Base-by-base conservation (phyloP, 2,329 filamentous ascomycete genomes). In the Colletotrichum caudatum region DNA sequence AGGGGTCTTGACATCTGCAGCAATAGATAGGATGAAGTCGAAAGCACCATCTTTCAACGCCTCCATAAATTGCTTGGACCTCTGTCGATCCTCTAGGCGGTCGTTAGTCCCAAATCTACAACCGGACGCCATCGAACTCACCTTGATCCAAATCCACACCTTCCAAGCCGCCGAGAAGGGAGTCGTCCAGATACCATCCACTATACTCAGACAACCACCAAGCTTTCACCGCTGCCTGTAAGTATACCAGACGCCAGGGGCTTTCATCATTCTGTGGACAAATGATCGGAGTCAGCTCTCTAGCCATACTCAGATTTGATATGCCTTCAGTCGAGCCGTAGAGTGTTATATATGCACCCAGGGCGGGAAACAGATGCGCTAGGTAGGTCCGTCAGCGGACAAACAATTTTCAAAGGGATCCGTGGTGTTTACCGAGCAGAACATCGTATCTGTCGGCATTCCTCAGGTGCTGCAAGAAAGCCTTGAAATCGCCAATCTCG, bases 201-300 rank as follows among this genome's bases (percentile, higher is more conserved):
- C 93, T 96, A 81, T 98, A 98, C 78, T 98, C 94, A 41, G 94
- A 92, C 58, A 98, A 87, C 96, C 96, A 99, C 88, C 93, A 94
- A 5, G 92, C 89, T 66, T 90, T 88, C 16, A 95, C 88, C 4
- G 94, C 92, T 57, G 95, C 93, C 76, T 95, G 92, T 16, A 98
- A 87, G 75, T 91, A 92, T 20, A 91, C 86, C 50, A 97, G 80
- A 29, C 88, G 85, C 93, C 94, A 97, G 20, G 87, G 83, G 53
- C 91, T 85, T 71, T 90, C 89, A 61, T 94, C 92, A 57, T 89
- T 84, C 23, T 88, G 87, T 48, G 88, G 87, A 74, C 92, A 90
- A 29, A 98, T 86, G 46, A 90, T 84, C 18, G 86, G 82, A 78
- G 97, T 91, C 1, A 98, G 82, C 50, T 90, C 86, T 74, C 92